Conservation (phyloP, 306 rosid genomes). For the Rosa persica region DNA sequence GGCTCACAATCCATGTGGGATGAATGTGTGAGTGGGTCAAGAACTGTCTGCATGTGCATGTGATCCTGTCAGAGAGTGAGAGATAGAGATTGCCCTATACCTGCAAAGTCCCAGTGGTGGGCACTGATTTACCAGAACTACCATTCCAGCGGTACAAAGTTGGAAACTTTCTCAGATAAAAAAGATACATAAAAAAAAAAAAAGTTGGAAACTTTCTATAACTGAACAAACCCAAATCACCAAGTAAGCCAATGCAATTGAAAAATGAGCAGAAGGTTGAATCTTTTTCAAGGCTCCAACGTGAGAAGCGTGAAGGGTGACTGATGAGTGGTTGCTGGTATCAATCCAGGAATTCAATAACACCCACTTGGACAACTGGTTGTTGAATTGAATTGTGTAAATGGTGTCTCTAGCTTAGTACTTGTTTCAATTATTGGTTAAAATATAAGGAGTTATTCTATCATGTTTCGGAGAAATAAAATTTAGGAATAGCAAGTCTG, state of each 20-base stretch:
- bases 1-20: slow-evolving; percentile 57
- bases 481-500: no score
- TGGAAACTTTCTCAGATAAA: background rate
- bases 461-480: no score
- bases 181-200: background rate
- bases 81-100: background rate
- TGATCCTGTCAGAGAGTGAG: slow-evolving; percentile 60
- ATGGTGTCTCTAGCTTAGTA: background rate
- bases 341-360: slow-evolving; percentile 4
- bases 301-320: slow-evolving; percentile 1
- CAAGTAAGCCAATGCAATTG: background rate
- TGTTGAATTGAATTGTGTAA: background rate
- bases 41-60: slow-evolving; percentile 74
- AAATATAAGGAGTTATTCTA: no score
- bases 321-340: slow-evolving; percentile 14
- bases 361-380: background rate
- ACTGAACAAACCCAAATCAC: background rate
- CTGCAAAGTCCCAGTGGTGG: background rate
- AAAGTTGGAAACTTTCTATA: background rate
- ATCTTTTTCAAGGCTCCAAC: background rate
- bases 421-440: background rate
- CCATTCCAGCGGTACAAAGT: background rate
- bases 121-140: background rate
- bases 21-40: slow-evolving; percentile 61
- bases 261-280: background rate